A percentile compares a stretch with the other conserved stretches of the same genome.
phyloP scores from a whole-genome alignment of 495 filamentous ascomycete species.

The Lasiosphaeriaceae sp. region DNA sequence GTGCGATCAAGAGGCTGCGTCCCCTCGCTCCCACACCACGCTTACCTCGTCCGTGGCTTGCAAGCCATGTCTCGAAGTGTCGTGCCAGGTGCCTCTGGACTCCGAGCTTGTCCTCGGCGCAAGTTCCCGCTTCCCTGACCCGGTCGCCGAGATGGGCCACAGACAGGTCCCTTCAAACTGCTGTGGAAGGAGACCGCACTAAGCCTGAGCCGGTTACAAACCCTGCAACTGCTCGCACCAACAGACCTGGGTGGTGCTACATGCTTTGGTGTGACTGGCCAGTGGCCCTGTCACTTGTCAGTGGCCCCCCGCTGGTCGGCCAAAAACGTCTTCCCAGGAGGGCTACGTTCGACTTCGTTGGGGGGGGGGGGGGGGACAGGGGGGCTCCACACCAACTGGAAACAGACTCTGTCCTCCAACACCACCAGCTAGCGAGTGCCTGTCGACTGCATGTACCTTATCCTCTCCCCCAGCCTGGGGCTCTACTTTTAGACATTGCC shows the following conservation, averaged over 20 bases:
- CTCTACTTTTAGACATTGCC: constrained; percentile 26
- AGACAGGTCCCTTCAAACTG: constrained; percentile 6
- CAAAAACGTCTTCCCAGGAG: constrained; percentile 1
- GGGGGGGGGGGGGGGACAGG: neutral
- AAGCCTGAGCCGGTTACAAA: constrained; percentile 3
- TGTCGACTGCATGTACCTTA: constrained; percentile 17
- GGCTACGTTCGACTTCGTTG: constrained; percentile 1
- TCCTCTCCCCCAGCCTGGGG: constrained; percentile 13
- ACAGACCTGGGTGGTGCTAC: constrained; percentile 11
- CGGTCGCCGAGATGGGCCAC: constrained; percentile 14
- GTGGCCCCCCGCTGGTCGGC: constrained; percentile 5
- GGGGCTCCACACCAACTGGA: constrained; percentile 13
- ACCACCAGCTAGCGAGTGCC: constrained; percentile 14
- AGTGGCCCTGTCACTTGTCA: constrained; percentile 18
- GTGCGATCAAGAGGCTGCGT: too few species aligned
- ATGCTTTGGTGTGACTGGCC: constrained; percentile 22
- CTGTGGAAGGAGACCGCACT: constrained; percentile 3
- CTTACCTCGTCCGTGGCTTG: neutral
- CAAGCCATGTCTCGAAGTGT: neutral
- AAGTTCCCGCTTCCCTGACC: constrained; percentile 12
- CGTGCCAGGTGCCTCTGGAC: neutral
- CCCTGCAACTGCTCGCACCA: constrained; percentile 10
- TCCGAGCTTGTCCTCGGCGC: constrained; percentile 1
- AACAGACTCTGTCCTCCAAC: constrained; percentile 18
- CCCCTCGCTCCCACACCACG: neutral